Percentiles rank a stretch among this genome's conserved stretches.
Conservation (phyloP, 2,329 filamentous ascomycete species). For the Emergomyces pasteurianus region DNA sequence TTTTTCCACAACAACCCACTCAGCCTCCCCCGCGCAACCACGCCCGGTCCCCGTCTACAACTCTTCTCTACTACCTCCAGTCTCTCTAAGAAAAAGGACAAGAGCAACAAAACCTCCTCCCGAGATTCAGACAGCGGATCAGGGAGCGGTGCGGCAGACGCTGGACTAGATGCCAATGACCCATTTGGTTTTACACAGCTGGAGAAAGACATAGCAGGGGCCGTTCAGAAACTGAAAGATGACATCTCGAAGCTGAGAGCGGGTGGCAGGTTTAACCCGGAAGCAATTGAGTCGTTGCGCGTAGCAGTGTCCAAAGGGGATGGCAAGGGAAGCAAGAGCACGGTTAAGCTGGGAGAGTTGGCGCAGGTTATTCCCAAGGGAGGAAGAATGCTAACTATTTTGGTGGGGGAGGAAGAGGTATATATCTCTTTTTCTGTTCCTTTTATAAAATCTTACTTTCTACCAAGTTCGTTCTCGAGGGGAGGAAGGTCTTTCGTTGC, state of each 20-base stretch:
- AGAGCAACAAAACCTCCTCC: slow-evolving; percentile 25
- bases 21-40: neutral
- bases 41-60: neutral
- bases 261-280: slow-evolving; percentile 51
- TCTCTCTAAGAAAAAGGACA: slow-evolving; percentile 40
- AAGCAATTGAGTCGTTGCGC: slow-evolving; percentile 47
- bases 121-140: slow-evolving; percentile 16
- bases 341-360: slow-evolving; percentile 46
- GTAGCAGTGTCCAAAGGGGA: slow-evolving; percentile 42
- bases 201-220: slow-evolving; percentile 43
- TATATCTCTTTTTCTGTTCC: slow-evolving; percentile 12
- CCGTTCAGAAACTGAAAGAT: slow-evolving; percentile 45
- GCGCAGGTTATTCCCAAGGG: slow-evolving; percentile 57
- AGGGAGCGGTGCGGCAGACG: slow-evolving; percentile 21
- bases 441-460: neutral
- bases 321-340: slow-evolving; percentile 34
- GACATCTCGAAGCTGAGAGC: slow-evolving; percentile 51
- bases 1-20: neutral
- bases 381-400: slow-evolving; percentile 47
- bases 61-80: slow-evolving; percentile 32
- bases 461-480: neutral
- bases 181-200: slow-evolving; percentile 50
- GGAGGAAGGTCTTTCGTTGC: neutral
- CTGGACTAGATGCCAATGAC: slow-evolving; percentile 30
- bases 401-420: slow-evolving; percentile 54